Evolutionary conservation across 129 eudicot species (phyloP), one percentile per base, ranked within the genome.

Genomic region (Escallonia herrerae): DNA sequence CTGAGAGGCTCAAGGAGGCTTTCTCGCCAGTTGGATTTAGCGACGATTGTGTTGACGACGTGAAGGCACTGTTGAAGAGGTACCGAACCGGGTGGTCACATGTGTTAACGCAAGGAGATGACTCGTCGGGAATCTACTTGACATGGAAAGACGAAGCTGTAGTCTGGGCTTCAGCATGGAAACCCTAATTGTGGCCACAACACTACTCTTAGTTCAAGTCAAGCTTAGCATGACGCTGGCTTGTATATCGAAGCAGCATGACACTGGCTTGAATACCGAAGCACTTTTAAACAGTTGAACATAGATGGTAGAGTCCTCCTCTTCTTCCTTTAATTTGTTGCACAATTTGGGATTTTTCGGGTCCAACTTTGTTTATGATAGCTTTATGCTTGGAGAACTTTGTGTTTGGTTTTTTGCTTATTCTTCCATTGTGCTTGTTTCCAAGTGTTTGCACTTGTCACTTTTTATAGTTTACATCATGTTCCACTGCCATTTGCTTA

Each of bases 151-250:
- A 86, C 7, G 91, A 90, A 68, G 74, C 82, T 0, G 82, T 84
- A 51, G 87, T 90, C 0, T 90, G 91, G 95, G 87, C 91, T 69
- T 80, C 95, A 47, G 85, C 87, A 55, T 90, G 97, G 97, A 90
- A 86, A 74, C 97, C 91, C 71, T 76, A 74, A 74, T 10, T 9
- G n/a, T 38, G 13, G 60, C 55, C 37, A 39, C 41, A 6, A 15
- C 15, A 53, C 22, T 1, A 40, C 43, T 14, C 5, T 0, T 11
- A 9, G 6, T n/a, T 22, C 33, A 22, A 22, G 33, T 22, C 33
- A 22, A 22, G 33, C 33, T 22, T 22, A 22, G 33, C 33, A 22
- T 22, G 33, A 22, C 33, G 1, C 33, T 22, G 33, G 33, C 4
- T 53, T 53, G 7, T 53, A 53, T 66, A 6, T 43, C 58, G 40